Base-by-base conservation (phyloP, 176 grass and related monocot species). In the Dactylis glomerata region DNA sequence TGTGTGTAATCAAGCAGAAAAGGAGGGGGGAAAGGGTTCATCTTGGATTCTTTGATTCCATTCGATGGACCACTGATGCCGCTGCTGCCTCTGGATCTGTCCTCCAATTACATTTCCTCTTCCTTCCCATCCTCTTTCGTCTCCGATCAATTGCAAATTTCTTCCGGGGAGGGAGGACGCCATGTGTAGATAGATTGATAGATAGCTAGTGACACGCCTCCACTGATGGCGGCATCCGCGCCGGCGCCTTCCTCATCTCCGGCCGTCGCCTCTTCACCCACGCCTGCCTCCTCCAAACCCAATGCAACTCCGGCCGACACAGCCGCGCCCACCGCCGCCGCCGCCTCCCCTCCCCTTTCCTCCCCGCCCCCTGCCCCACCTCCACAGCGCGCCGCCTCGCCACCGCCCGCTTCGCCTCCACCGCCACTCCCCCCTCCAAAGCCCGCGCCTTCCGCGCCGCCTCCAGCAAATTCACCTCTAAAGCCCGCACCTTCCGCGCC, bases 211-310 rank as follows among this genome's bases (percentile, higher is more conserved):
- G 49, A 2, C 16, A 19, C 31, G 20, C 49, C 72, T 8, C 28
- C 16, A 31, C 12, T n/a, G 37, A 89, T 89, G 31, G 49, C 16
- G 22, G 36, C 34, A 75, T 50, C 37, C 6, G 70, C 71, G 23
- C 76, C 45, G 13, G 2, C 75, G 47, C 31, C 14, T 10, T 76
- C 86, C 75, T 7, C 38, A 1, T 47, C 10, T 45, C 42, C 9
- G 73, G 28, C 78, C 54, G 46, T 41, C 88, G 58, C 88, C 88
- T 17, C 91, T 0, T 78, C 89, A 6, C 83, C 80, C 13, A 55
- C 86, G 9, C 89, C 86, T 11, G 66, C 78, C 46, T 54, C 88
- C 19, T 83, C 74, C 63, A 87, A n/a, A 65, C 87, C 89, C 52
- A 94, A 86, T 38, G 70, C 83, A 26, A 45, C 68, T 10, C 81